These are phyloP conservation scores for Diutina sp. DNA, from an alignment of 1,139 yeast genomes.

Conservation along the genomic window DNA sequence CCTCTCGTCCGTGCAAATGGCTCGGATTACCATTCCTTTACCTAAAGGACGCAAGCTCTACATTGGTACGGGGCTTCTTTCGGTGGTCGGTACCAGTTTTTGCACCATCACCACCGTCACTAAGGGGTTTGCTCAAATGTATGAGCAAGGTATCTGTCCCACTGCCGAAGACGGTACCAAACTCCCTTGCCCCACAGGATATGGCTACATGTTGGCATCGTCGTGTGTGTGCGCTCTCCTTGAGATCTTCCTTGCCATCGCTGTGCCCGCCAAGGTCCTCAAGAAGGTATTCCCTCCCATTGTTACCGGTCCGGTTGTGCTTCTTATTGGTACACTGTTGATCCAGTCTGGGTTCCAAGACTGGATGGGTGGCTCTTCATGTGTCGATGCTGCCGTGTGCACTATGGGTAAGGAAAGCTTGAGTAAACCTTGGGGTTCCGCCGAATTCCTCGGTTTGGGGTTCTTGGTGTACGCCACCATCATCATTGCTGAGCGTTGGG, in stretches of 20 bases:
- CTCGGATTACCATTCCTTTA: not conserved
- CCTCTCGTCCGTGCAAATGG: not conserved
- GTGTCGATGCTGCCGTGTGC: not conserved
- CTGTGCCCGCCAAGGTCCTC: not conserved
- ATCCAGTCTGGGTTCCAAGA: slow-evolving; percentile 1
- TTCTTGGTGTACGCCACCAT: slow-evolving; percentile 1
- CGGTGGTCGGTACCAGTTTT: slow-evolving; percentile 2
- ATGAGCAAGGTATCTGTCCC: not conserved
- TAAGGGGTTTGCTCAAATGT: not conserved
- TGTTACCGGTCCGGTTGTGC: slow-evolving; percentile 2
- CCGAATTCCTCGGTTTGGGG: not conserved
- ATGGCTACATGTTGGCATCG: not conserved
- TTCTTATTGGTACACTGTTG: not conserved
- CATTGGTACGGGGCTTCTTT: slow-evolving; percentile 1
- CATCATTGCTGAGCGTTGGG: not conserved
- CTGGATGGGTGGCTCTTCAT: slow-evolving; percentile 1
- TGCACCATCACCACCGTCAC: slow-evolving; percentile 1
- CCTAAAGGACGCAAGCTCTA: not conserved
- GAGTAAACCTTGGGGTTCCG: slow-evolving; percentile 1
- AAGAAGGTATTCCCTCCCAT: not conserved
- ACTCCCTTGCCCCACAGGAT: not conserved
- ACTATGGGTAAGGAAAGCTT: not conserved
- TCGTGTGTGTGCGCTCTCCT: slow-evolving; percentile 1
- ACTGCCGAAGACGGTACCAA: slow-evolving; percentile 1
- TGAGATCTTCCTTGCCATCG: not conserved